phyloP scores from a whole-genome alignment of 768 basidiomycete genomes.

The Dacryopinax spathularia region DNA sequence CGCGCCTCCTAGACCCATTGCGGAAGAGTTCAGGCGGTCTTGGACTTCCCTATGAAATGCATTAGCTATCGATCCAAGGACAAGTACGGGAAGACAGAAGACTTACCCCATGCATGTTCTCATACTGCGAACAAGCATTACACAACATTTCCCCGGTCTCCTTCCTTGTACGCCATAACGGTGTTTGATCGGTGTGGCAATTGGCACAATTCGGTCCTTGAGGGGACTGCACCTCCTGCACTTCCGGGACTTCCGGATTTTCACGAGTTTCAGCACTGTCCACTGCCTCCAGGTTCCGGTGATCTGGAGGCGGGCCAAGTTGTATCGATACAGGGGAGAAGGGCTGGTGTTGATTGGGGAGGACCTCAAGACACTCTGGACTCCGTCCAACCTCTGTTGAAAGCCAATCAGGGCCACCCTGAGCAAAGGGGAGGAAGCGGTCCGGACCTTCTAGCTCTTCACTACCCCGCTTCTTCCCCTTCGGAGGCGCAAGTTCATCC shows the following conservation, averaged over 20 bases:
- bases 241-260: not conserved
- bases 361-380: too few species aligned
- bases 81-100: not conserved
- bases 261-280: too few species aligned
- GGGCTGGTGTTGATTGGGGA: not conserved
- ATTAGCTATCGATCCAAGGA: too few species aligned
- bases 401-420: not conserved
- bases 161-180: not conserved
- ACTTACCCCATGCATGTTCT: not conserved
- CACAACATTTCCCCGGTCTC: not conserved
- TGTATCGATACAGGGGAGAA: not conserved
- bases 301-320: not conserved
- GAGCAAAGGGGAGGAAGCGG: not conserved
- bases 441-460: not conserved
- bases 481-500: not conserved
- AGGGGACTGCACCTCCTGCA: not conserved
- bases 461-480: not conserved
- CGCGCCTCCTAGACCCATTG: not conserved
- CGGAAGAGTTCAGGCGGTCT: not conserved
- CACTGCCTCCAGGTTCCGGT: too few species aligned
- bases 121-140: not conserved
- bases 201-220: not conserved
- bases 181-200: not conserved
- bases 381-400: not conserved
- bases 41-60: too few species aligned